Percentiles rank a stretch among this genome's conserved stretches.
These are phyloP conservation scores for Cladosporium sp. DNA, from an alignment of 2,329 filamentous ascomycete species.

Conservation along the genomic window DNA sequence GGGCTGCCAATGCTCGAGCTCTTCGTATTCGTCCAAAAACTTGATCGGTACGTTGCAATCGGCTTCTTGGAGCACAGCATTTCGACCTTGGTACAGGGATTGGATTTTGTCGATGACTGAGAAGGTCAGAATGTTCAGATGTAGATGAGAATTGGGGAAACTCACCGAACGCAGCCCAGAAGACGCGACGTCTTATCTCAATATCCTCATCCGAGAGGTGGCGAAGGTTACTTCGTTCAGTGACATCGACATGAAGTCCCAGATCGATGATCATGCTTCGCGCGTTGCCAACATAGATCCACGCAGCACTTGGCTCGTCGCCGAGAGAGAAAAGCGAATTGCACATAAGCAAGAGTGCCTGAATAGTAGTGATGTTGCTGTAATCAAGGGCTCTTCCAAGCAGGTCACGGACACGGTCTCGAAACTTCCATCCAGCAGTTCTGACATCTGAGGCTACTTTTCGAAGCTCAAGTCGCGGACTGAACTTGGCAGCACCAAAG, in stretches of 20 bases:
- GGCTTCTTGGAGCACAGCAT: constrained; percentile 5
- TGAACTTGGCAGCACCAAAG: constrained; percentile 6
- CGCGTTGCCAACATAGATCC: constrained; percentile 7
- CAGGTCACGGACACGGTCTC: constrained; percentile 2
- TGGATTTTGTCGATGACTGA: constrained; percentile 14
- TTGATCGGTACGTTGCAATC: constrained; percentile 8
- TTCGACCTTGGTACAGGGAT: constrained; percentile 5
- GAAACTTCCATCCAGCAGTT: constrained; percentile 6
- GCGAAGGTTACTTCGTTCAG: constrained; percentile 7
- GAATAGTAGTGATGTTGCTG: constrained; percentile 9
- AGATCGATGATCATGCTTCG: constrained; percentile 11
- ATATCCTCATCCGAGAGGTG: constrained; percentile 42
- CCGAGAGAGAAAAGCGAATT: constrained; percentile 4
- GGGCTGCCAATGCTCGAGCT: constrained; percentile 11
- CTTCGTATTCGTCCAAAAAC: constrained; percentile 10
- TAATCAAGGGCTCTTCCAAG: constrained; percentile 6
- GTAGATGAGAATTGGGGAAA: constrained; percentile 48
- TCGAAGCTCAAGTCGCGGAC: constrained; percentile 5
- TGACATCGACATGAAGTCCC: constrained; percentile 37
- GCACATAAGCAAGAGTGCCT: constrained; percentile 5
- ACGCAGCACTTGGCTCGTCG: constrained; percentile 8
- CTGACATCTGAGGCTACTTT: constrained; percentile 4
- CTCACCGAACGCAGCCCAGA: constrained; percentile 43
- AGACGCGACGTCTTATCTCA: constrained; percentile 43
- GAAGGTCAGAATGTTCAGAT: constrained; percentile 30